Base-by-base conservation (phyloP, 2,329 filamentous ascomycete genomes). In the Achaetomium macrosporum region DNA sequence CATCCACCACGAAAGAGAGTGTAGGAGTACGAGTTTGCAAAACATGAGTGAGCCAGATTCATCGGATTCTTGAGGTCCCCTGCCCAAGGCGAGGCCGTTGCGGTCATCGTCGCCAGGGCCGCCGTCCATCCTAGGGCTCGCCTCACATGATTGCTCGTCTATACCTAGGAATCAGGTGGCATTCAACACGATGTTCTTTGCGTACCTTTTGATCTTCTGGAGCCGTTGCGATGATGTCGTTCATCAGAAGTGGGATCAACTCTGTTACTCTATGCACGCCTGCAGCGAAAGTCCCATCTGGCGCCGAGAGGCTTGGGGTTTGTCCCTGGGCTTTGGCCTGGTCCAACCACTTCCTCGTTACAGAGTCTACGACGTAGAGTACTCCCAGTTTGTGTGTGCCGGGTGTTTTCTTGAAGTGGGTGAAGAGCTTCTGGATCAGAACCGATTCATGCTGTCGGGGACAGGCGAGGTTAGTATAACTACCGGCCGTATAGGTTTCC, bases 351-450 rank as follows among this genome's bases (percentile, higher is more conserved):
- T 95, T 92, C 74, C 93, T 90, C 71, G 91, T 92, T 82, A 99
- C 91, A 78, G 92, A 96, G 81, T 99, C 93, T 91, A 99, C 89
- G 75, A 97, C 91, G 85, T 99, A 99, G 75, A 99, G 85, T 68
- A 96, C 91, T 74, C 93, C 93, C 72, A 99, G 82, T 76, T 99
- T 99, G 82, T 99, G 92, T 69, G 90, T 95, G 69, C 84, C 84
- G 56, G 90, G 89, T 62, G 91, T 86, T 73, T 93, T 95, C 73
- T 95, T 96, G 80, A 97, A 95, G 68, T 96, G 91, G 61, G 91
- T 95, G 74, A 88, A 96, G 66, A 99, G 87, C 71, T 95, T 96
- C 71, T 96, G 90, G 64, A 97, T 89, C 67, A 99, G 84, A 64
- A 91, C 84, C 50, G 90, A 93, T 76, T 97, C 92, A 72, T 88